phyloP scores from a whole-genome alignment of 2,329 filamentous ascomycete species.

The Alternaria metachromatica region DNA sequence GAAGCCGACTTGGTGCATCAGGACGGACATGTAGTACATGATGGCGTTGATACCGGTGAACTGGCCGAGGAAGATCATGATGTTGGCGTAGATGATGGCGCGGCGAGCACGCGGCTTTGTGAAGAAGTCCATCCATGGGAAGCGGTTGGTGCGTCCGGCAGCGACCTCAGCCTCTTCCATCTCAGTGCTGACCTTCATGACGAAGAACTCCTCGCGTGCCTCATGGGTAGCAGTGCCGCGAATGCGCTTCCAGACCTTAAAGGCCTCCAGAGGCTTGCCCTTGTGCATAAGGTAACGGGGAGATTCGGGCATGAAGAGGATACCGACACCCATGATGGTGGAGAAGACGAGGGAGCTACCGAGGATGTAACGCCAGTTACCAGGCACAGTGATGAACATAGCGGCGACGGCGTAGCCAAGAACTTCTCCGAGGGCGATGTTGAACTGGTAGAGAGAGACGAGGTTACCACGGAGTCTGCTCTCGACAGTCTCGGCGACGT shows the following conservation, averaged over 20 bases:
- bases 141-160: constrained; percentile 63
- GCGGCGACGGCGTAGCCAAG: constrained; percentile 75
- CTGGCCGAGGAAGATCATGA: constrained; percentile 77
- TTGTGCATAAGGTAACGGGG: constrained; percentile 76
- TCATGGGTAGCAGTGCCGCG: constrained; percentile 65
- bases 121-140: constrained; percentile 77
- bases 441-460: constrained; percentile 77
- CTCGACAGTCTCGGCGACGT: constrained; percentile 76
- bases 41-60: constrained; percentile 74
- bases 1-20: constrained; percentile 74
- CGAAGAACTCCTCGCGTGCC: constrained; percentile 71
- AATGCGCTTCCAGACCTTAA: constrained; percentile 75
- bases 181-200: constrained; percentile 70
- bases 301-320: constrained; percentile 74
- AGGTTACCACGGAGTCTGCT: constrained; percentile 72
- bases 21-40: constrained; percentile 73
- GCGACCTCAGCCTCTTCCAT: constrained; percentile 59
- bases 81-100: constrained; percentile 68
- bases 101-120: constrained; percentile 67
- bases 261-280: constrained; percentile 64
- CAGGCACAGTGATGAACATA: constrained; percentile 72
- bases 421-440: constrained; percentile 77
- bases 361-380: constrained; percentile 77
- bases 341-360: constrained; percentile 75
- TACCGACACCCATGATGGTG: constrained; percentile 66